Evolutionary conservation across 176 grass and related monocot species (phyloP).

Genomic region (Rhipidocladum racemiflorum): DNA sequence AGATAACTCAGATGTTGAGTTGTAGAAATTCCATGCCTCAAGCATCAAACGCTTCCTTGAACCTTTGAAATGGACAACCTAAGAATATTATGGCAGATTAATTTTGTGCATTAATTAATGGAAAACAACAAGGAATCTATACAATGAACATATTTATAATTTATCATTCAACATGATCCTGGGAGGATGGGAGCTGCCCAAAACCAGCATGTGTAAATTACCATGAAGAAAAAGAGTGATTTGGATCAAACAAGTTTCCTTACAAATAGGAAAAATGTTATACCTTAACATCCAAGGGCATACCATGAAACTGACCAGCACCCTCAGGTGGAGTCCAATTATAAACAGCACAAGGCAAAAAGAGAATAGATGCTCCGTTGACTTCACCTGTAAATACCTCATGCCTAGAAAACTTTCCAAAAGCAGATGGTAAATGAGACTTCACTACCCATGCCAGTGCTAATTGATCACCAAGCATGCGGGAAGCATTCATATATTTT

Average conservation of each 20-base stretch:
- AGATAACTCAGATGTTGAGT: conserved; percentile 59
- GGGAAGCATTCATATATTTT: conserved; percentile 62
- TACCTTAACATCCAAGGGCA: conserved; percentile 98
- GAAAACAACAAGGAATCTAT: background rate
- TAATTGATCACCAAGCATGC: conserved; percentile 89
- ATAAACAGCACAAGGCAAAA: conserved; percentile 91
- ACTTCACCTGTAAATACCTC: conserved; percentile 66
- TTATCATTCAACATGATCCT: background rate
- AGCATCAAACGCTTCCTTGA: conserved; percentile 94
- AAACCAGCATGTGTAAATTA: background rate
- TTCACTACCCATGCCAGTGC: conserved; percentile 84
- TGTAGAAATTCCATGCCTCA: conserved; percentile 85
- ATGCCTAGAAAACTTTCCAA: conserved; percentile 62
- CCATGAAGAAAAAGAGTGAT: background rate
- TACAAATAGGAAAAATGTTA: background rate
- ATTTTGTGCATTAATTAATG: background rate
- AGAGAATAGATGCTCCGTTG: conserved; percentile 64
- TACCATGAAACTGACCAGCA: conserved; percentile 91
- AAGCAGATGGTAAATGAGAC: conserved; percentile 60
- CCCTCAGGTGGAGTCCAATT: conserved; percentile 95
- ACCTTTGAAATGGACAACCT: conserved; percentile 95
- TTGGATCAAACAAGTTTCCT: conserved; percentile 9
- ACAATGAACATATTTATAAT: background rate
- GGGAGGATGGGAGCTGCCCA: background rate
- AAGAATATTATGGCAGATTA: conserved; percentile 12